Evolutionary conservation across 768 basidiomycete genomes (phyloP).

Genomic region (Coprinopsis cinerea): DNA sequence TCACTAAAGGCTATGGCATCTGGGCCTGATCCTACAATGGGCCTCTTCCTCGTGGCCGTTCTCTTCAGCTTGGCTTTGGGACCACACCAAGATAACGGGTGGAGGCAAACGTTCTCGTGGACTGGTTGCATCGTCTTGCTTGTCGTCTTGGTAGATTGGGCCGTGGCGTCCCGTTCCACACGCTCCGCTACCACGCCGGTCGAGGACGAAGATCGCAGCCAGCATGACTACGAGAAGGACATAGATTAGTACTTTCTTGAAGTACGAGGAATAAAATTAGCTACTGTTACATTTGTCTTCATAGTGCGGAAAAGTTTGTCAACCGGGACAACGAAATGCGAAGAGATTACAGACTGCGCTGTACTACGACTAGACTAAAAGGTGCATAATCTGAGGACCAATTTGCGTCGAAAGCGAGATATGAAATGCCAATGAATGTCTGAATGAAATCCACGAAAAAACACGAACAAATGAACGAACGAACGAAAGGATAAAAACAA

Average conservation of each 20-base stretch:
- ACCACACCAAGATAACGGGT: neutral
- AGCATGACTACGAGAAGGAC: neutral
- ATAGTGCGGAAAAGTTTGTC: too few relatives aligned
- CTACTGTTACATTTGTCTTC: too few relatives aligned
- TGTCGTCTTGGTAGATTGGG: neutral
- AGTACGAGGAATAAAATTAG: too few relatives aligned
- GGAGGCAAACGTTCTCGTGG: neutral
- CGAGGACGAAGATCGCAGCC: neutral
- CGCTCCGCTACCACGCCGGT: neutral
- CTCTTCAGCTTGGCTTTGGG: constrained; percentile 12
- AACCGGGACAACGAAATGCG: too few relatives aligned
- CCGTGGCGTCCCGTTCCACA: neutral
- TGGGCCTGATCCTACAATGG: constrained; percentile 16
- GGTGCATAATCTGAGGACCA: too few relatives aligned
- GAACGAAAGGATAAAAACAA: neutral
- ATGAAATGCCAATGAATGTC: too few relatives aligned
- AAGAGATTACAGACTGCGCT: too few relatives aligned
- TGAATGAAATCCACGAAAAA: too few relatives aligned
- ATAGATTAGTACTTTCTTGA: too few relatives aligned
- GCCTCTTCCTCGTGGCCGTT: constrained; percentile 9
- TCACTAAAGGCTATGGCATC: constrained; percentile 12
- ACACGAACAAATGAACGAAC: too few relatives aligned
- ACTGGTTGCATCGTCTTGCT: neutral
- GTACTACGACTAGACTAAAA: too few relatives aligned
- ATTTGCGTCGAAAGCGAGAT: too few relatives aligned